Base-by-base conservation (phyloP, 2,329 filamentous ascomycete genomes). In the Trichophyton schoenleinii region DNA sequence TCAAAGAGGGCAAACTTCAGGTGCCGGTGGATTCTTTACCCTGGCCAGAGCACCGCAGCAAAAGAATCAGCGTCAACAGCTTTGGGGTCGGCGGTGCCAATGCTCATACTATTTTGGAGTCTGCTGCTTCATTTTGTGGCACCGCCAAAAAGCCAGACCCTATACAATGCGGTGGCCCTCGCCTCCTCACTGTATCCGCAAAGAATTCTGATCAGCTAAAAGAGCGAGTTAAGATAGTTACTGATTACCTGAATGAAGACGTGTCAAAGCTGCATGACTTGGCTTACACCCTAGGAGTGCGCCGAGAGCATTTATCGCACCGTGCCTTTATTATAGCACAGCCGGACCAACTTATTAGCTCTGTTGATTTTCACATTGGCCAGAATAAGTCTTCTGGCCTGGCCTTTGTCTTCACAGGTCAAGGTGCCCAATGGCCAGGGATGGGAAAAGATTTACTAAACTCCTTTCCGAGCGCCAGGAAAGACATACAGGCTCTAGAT, bases 21-120 rank as follows among this genome's bases (percentile, higher is more conserved):
- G 67, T 63, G 64, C 66, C 61, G 25, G 34, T 46, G 48, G 44
- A 44, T 67, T 64, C 48, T 31, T 65, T 58, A 11, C 64, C 65
- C 4, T 74, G 72, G 71, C 70, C 71, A 5, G 53, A 53, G 25
- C 42, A 60, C 38, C 62, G 65, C 36, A 57, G 57, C 2, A 64
- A 68, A 34, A 64, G 71, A 49, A 65, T 69, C 4, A 71, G 69
- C 38, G 64, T 74, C n/a, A 74, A 72, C 59, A 68, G 63, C 0
- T 73, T 73, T 57, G 72, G 72, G 1, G 70, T 71, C 55, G 68
- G 67, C 22, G 68, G 69, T 9, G 65, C 64, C 61, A 73, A 69
- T 62, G 69, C 59, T 57, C 68, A 64, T 66, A 66, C 44, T 48
- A 66, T 66, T 67, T 59, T 68, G 53, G 71, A 68, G 25, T 63